Base-by-base conservation (phyloP, 192 early-diverging fungal genomes). In the Backusella tarrabulga region DNA sequence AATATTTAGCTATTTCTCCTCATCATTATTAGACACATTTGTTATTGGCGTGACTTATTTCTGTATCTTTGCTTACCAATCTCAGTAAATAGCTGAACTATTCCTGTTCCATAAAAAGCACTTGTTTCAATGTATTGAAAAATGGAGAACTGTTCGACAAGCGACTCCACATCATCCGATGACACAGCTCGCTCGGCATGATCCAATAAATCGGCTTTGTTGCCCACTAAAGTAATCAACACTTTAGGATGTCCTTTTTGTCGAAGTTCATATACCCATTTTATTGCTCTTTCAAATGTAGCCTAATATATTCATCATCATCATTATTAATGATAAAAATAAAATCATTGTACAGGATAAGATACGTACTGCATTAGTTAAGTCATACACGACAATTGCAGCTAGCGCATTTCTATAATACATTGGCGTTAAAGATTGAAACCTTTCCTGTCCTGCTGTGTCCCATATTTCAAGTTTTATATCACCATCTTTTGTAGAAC, bases 381-480 rank as follows among this genome's bases (percentile, higher is more conserved):
- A 92, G 84, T 98, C 97, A 80, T 97, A 98, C 6, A 94, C 96
- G 21, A 98, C 95, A 12, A 97, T 90, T 3, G 96, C 97, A 32
- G 97, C 96, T 86, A 97, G 95, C 8, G 97, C 97, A 80, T 95
- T 96, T 70, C 97, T 85, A 83, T 99, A 99, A 83, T 99, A 99
- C 96, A 97, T 92, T 46, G 96, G 96, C 34, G 88, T 40, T 96
- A 98, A n/a, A 19, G 71, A 75, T 75, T 97, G 96, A 84, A 98
- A 99, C 63, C 97, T 86, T 84, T 98, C 97, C 84, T 98, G 97
- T 38, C 97, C 97, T 56, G 97, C 97, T 11, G 94, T 95, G 74
- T 95, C 93, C 93, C 93, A 93, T 46, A 92, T 91, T 74, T 93
- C 88, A 70, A 93, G 91, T 82, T 93, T 95, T 72, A 95, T 84